A percentile compares a stretch with the other conserved stretches of the same genome.
Conservation (phyloP, 202 grass and related monocot genomes). For the Schoenoplectus tabernaemontani region DNA sequence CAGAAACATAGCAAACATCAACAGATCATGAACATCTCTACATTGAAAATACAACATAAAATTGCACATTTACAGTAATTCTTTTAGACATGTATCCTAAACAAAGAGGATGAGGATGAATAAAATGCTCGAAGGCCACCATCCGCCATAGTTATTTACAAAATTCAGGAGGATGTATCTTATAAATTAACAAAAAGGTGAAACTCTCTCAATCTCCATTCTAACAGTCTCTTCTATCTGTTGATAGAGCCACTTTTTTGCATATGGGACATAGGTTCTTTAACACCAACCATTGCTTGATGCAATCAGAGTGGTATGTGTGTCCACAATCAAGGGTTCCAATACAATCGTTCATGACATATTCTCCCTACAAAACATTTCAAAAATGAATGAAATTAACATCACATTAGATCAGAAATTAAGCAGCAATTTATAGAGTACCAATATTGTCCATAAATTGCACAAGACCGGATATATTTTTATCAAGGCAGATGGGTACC, state of each 20-base stretch:
- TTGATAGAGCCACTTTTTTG: conserved; percentile 56
- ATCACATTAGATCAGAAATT: not conserved
- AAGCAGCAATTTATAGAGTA: not conserved
- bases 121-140: conserved; percentile 9
- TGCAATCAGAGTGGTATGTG: conserved; percentile 56
- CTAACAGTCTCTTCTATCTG: conserved; percentile 40
- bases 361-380: conserved; percentile 52
- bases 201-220: conserved; percentile 30
- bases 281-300: conserved; percentile 65
- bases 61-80: conserved; percentile 19
- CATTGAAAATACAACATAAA: conserved; percentile 11
- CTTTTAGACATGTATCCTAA: conserved; percentile 9
- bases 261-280: conserved; percentile 80
- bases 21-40: conserved; percentile 10
- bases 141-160: conserved; percentile 50
- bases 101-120: conserved; percentile 17
- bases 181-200: conserved; percentile 25
- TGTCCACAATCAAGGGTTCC: conserved; percentile 66
- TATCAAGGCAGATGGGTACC: not conserved
- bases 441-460: not conserved
- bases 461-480: not conserved
- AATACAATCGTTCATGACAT: conserved; percentile 36
- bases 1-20: not conserved
- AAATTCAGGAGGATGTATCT: conserved; percentile 32
- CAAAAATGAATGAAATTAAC: not conserved